Evolutionary conservation across 192 early-diverging fungal genomes (phyloP).

Genomic region (Glomus cerebriforme): DNA sequence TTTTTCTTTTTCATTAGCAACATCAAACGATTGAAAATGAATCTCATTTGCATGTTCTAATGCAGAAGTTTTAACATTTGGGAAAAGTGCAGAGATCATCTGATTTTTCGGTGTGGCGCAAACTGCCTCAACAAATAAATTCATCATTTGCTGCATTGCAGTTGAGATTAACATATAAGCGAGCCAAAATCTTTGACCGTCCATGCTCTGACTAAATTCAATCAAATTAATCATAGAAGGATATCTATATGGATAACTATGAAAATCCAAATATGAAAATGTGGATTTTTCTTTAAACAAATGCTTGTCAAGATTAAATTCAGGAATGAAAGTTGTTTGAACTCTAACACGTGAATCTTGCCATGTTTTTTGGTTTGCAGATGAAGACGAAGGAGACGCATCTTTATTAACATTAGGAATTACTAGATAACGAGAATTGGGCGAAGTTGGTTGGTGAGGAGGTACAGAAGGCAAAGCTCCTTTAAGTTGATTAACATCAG

Average conservation of each 20-base stretch:
- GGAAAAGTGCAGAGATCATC: slow-evolving; percentile 20
- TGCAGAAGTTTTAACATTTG: background rate
- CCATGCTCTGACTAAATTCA: background rate
- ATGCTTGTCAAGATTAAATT: slow-evolving; percentile 29
- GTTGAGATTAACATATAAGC: slow-evolving; percentile 10
- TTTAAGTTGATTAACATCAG: background rate
- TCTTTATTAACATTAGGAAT: slow-evolving; percentile 34
- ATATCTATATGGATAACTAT: background rate
- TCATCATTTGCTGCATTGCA: background rate
- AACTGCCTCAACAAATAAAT: slow-evolving; percentile 23
- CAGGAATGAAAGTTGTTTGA: slow-evolving; percentile 32
- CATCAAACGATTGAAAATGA: background rate
- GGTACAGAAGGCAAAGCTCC: background rate
- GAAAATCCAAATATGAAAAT: background rate
- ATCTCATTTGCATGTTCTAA: background rate
- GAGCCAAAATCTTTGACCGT: slow-evolving; percentile 7
- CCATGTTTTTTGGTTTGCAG: slow-evolving; percentile 6
- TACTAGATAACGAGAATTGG: slow-evolving; percentile 12
- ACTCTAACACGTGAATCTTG: slow-evolving; percentile 29
- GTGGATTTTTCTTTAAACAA: slow-evolving; percentile 17
- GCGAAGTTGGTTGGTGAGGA: slow-evolving; percentile 16
- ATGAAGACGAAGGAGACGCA: background rate
- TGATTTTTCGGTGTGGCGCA: slow-evolving; percentile 13
- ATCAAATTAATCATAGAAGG: background rate
- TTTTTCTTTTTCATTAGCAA: background rate